A percentile compares a stretch with the other conserved stretches of the same genome.
Conservation (phyloP, 441 rosid species). For the Kokia cookei region DNA sequence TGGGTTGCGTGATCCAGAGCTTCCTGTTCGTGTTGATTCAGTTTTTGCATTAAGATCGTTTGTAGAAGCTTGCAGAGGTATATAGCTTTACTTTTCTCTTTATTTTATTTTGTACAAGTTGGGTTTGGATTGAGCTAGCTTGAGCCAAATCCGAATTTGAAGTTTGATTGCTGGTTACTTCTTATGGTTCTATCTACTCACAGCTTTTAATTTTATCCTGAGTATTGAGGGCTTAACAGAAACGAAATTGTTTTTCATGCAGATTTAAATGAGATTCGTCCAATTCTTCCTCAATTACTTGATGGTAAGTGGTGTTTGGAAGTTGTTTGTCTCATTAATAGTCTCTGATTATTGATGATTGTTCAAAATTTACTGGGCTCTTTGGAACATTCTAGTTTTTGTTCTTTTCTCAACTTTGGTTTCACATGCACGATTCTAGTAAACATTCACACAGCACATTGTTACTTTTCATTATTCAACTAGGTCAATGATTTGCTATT, state of each 20-base stretch:
- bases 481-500: not conserved
- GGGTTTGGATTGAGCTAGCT: not conserved
- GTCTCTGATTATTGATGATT: not conserved
- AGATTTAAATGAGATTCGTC: slow-evolving; percentile 96
- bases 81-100: not conserved
- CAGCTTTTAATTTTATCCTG: not conserved
- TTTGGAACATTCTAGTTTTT: not conserved
- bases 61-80: slow-evolving; percentile 95
- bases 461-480: not conserved
- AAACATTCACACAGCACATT: not conserved
- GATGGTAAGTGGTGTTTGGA: slow-evolving; percentile 52
- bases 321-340: not conserved
- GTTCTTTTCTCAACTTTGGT: not conserved
- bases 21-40: slow-evolving; percentile 98
- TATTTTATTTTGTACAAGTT: not conserved
- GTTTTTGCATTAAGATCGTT: slow-evolving; percentile 94
- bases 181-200: not conserved
- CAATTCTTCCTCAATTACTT: slow-evolving; percentile 93
- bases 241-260: slow-evolving; percentile 19
- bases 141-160: not conserved
- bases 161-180: not conserved
- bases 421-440: not conserved
- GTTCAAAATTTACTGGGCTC: not conserved
- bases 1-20: slow-evolving; percentile 91
- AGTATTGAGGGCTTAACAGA: not conserved